Percentiles rank a stretch among this genome's conserved stretches.
These are phyloP conservation scores for Schizophyllum amplum DNA, from an alignment of 1,284 basidiomycete genomes.

Conservation along the genomic window DNA sequence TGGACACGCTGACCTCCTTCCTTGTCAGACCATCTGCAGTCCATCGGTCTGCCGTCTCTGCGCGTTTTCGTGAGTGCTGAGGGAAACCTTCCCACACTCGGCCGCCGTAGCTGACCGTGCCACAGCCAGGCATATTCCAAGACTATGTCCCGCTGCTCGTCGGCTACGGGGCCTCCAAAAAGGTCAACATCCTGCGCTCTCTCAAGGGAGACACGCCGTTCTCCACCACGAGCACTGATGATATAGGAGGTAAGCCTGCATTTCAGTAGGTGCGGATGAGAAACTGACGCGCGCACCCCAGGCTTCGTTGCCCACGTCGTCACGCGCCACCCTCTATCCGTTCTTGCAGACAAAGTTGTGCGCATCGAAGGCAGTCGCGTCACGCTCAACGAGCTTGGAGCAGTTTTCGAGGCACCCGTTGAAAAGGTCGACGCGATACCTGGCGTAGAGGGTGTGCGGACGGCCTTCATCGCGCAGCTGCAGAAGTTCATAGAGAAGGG, in stretches of 20 bases:
- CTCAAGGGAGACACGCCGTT: conserved; percentile 14
- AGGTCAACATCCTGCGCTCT: conserved; percentile 14
- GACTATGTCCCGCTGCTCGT: conserved; percentile 11
- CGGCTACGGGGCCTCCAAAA: conserved; percentile 5
- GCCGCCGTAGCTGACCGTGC: background rate
- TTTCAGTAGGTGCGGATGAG: conserved; percentile 12
- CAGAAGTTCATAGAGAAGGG: too few species aligned
- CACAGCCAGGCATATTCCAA: conserved; percentile 17
- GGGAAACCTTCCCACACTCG: background rate
- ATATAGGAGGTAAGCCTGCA: conserved; percentile 14
- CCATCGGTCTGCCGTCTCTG: conserved; percentile 12
- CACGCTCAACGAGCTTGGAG: too few species aligned
- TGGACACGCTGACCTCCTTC: background rate
- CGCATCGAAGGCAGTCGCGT: too few species aligned
- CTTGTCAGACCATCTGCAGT: conserved; percentile 8
- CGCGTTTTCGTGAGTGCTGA: conserved; percentile 14
- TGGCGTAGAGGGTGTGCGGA: too few species aligned
- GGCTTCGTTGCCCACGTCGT: too few species aligned
- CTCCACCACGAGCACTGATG: conserved; percentile 15
- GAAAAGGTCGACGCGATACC: conserved; percentile 14
- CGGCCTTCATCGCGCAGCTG: too few species aligned
- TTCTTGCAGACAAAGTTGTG: too few species aligned
- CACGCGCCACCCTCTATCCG: too few species aligned
- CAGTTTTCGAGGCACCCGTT: too few species aligned
- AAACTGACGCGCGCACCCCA: conserved; percentile 9